Percentiles rank a stretch among this genome's conserved stretches.
Conservation (phyloP, 306 rosid genomes). For the Vachellia pachyceras region DNA sequence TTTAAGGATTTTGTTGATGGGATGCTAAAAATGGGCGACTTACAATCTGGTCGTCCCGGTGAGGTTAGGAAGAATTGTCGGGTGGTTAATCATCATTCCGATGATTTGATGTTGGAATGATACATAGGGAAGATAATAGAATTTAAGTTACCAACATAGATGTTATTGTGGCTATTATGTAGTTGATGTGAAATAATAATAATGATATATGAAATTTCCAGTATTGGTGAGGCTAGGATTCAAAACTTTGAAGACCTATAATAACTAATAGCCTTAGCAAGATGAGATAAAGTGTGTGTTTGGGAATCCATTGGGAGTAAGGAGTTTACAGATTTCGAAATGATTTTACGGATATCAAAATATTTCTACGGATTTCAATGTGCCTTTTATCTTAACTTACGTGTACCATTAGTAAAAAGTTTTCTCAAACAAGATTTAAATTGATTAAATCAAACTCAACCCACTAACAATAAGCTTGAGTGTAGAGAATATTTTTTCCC, state of each 20-base stretch:
- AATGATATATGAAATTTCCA: neutral
- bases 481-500: neutral
- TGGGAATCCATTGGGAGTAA: no score
- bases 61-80: slow-evolving; percentile 84
- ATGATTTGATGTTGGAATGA: slow-evolving; percentile 6
- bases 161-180: neutral
- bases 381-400: no score
- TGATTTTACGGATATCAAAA: no score
- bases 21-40: slow-evolving; percentile 85
- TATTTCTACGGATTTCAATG: no score
- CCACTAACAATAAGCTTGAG: neutral
- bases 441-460: neutral
- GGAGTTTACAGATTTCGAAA: no score
- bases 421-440: no score
- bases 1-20: slow-evolving; percentile 71
- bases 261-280: neutral
- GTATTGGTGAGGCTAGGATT: neutral
- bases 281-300: neutral
- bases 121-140: neutral
- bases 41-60: slow-evolving; percentile 67
- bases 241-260: no score
- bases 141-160: neutral
- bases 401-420: no score
- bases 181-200: neutral
- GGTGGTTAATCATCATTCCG: slow-evolving; percentile 48